Evolutionary conservation across 148 eudicot species (phyloP), one percentile per base, ranked within the genome.

Genomic region (Simmondsia chinensis): DNA sequence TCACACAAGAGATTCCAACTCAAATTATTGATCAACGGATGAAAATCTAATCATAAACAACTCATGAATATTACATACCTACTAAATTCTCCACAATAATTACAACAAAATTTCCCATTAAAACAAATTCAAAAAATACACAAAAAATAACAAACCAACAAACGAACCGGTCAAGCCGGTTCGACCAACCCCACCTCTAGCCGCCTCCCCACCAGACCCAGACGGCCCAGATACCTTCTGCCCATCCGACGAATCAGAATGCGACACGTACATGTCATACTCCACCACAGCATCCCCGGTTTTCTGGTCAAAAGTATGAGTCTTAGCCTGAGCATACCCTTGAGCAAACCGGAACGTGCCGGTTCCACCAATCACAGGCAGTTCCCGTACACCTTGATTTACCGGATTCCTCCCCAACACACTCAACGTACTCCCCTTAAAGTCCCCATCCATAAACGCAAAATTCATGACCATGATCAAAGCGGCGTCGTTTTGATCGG

Each of bases 361-460:
- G 19, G 74, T 71, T 5, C 82, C 77, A n/a, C 82, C 82, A 11
- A 71, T 43, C 20, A 76, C 61, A 10, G 74, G 69, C 65, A 76
- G 32, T 28, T 76, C 82, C 3, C 73, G 57, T 19, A 57, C 50
- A 15, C 59, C 35, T 4, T 50, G 43, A 9, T 49, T 22, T 30
- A 60, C 61, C 0, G 46, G 33, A 40, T 71, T 61, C 46, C 77
- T 42, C 3, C 82, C 82, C 5, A 71, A 2, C 4, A 76, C 54
- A 9, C 71, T 56, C 2, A 76, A 15, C 0, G 74, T 67, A 24
- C 82, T 76, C 3, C 77, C 74, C 11, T 71, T 76, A 10, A 41
- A 67, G 4, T 63, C 59, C 6, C 74, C 74, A 16, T 64, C 57
- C 8, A 37, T 20, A 29, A 76, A 60, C 0, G 39, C 32, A 12